phyloP scores from a whole-genome alignment of 75 land plant species.

The Adiantum capillusveneris region DNA sequence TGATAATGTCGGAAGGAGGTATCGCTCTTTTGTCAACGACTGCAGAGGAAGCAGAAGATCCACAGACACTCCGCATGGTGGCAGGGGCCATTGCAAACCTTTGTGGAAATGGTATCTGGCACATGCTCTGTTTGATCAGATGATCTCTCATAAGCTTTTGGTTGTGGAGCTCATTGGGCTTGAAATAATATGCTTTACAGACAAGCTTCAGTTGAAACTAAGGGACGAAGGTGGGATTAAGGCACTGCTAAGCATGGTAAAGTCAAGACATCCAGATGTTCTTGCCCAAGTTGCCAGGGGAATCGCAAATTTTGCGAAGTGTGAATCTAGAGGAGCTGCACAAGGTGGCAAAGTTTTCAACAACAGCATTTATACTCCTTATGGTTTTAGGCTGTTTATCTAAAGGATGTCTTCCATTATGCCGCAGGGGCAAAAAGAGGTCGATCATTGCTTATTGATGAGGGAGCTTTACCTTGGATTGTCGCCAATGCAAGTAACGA shows the following conservation, averaged over 20 bases:
- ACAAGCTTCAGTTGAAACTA: constrained; percentile 51
- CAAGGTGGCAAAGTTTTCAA: constrained; percentile 64
- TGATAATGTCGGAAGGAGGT: constrained; percentile 78
- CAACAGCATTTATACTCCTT: no score
- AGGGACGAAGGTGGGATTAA: constrained; percentile 65
- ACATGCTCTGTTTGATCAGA: background rate
- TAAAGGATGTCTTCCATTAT: background rate
- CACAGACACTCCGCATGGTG: constrained; percentile 88
- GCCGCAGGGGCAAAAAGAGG: constrained; percentile 44
- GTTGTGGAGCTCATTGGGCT: no score
- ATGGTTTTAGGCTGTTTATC: background rate
- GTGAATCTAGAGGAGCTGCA: constrained; percentile 54
- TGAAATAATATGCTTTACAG: no score
- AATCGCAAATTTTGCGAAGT: constrained; percentile 74
- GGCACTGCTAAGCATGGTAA: constrained; percentile 57
- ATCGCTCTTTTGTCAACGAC: constrained; percentile 57
- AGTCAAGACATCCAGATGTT: constrained; percentile 49
- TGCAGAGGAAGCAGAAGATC: constrained; percentile 77
- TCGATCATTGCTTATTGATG: constrained; percentile 66
- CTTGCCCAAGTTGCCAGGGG: constrained; percentile 72
- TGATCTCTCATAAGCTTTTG: no score
- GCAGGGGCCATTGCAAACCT: constrained; percentile 90
- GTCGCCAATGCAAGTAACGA: constrained; percentile 80
- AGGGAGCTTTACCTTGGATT: constrained; percentile 83
- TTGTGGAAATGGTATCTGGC: constrained; percentile 73